These are phyloP conservation scores for Thymus mandschuricus DNA, from an alignment of 257 asterid species.

Conservation along the genomic window DNA sequence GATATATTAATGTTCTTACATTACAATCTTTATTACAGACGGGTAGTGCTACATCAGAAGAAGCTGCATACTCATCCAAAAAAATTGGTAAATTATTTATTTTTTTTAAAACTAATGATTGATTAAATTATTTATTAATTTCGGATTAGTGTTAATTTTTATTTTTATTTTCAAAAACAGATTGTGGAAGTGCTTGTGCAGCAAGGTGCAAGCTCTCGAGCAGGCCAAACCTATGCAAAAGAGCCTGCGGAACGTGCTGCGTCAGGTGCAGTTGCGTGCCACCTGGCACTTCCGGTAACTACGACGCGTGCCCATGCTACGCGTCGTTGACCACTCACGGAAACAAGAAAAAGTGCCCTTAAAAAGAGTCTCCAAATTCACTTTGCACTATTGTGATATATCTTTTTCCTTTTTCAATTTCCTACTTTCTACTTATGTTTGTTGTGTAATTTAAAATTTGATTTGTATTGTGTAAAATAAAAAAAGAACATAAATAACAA, in stretches of 20 bases:
- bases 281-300: conserved; percentile 68
- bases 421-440: not conserved
- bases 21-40: conserved; percentile 46
- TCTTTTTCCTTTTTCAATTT: not conserved
- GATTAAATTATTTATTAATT: not conserved
- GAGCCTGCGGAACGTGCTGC: conserved; percentile 80
- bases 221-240: conserved; percentile 61
- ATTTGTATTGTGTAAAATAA: not conserved
- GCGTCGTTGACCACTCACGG: conserved; percentile 55
- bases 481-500: not conserved
- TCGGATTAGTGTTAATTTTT: not conserved
- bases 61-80: conserved; percentile 23
- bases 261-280: conserved; percentile 67
- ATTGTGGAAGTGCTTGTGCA: conserved; percentile 60
- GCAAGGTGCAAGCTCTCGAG: conserved; percentile 54
- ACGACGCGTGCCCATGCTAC: conserved; percentile 61
- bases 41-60: conserved; percentile 34
- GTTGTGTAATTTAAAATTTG: not conserved
- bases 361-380: not conserved
- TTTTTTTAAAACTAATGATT: no score
- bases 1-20: not conserved
- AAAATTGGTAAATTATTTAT: conserved; percentile 38
- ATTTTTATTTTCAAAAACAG: conserved; percentile 21
- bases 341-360: conserved; percentile 67
- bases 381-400: not conserved